phyloP scores from a whole-genome alignment of 345 rosid genomes.

The Pistacia integerrima region DNA sequence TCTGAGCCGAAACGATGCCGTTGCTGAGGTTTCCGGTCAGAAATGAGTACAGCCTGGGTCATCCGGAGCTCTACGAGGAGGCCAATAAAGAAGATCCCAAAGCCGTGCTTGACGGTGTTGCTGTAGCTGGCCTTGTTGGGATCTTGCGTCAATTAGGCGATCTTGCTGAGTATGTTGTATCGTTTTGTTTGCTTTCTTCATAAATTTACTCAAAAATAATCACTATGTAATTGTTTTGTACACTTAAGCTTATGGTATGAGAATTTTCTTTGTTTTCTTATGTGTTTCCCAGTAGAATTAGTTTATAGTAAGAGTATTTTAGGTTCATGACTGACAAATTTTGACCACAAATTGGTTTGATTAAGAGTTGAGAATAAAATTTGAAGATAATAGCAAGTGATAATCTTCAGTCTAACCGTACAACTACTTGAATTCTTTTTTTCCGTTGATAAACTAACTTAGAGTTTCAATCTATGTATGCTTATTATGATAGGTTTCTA shows the following conservation, averaged over 20 bases:
- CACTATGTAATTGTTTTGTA: neutral
- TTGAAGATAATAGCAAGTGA: neutral
- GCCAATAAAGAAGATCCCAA: conserved; percentile 79
- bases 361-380: neutral
- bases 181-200: conserved; percentile 1
- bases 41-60: conserved; percentile 65
- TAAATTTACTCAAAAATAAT: neutral
- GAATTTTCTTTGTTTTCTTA: neutral
- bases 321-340: neutral
- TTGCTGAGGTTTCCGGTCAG: conserved; percentile 66
- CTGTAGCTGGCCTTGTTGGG: conserved; percentile 87
- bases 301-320: too few relatives aligned
- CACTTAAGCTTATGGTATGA: neutral
- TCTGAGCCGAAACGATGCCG: conserved; percentile 51
- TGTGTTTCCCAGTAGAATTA: too few relatives aligned
- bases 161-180: conserved; percentile 81
- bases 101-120: conserved; percentile 70
- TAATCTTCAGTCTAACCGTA: neutral
- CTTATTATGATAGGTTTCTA: neutral
- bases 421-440: neutral
- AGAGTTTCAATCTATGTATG: neutral
- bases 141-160: conserved; percentile 97
- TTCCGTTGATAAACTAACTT: neutral
- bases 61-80: conserved; percentile 52
- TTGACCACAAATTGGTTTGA: neutral